These are phyloP conservation scores for Aspergillus fumigatus DNA, from an alignment of 2,329 filamentous ascomycete species.

Conservation along the genomic window DNA sequence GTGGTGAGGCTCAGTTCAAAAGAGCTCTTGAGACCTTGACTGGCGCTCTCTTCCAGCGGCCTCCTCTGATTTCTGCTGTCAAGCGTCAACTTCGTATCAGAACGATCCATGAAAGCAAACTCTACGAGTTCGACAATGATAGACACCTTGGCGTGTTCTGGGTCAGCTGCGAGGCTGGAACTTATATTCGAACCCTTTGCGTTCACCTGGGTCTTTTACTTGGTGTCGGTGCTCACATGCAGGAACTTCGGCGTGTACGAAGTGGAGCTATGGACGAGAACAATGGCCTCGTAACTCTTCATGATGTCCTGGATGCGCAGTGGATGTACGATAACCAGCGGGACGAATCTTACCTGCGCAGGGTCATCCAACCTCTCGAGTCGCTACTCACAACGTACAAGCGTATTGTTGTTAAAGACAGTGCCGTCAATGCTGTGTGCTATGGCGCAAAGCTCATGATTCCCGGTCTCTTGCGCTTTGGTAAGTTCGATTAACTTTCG, in stretches of 20 bases:
- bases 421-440: conserved; percentile 92
- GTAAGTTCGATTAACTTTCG: conserved; percentile 45
- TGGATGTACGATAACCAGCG: conserved; percentile 94
- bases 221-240: conserved; percentile 94
- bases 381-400: conserved; percentile 90
- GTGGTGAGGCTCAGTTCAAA: conserved; percentile 87
- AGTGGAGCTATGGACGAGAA: conserved; percentile 93
- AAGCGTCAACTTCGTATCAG: conserved; percentile 98
- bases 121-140: conserved; percentile 97
- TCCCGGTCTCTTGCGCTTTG: conserved; percentile 87
- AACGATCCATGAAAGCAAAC: conserved; percentile 95
- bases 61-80: conserved; percentile 94
- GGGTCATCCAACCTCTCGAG: conserved; percentile 88
- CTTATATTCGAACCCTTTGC: conserved; percentile 97
- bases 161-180: conserved; percentile 98
- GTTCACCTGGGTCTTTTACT: conserved; percentile 78
- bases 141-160: conserved; percentile 97
- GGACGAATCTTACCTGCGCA: conserved; percentile 87
- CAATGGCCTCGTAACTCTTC: conserved; percentile 83
- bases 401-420: conserved; percentile 96
- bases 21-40: conserved; percentile 93
- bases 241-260: conserved; percentile 90
- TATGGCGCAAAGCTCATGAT: conserved; percentile 99
- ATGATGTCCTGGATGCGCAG: conserved; percentile 93
- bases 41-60: conserved; percentile 93